Evolutionary conservation across 176 grass and related monocot species (phyloP).

Genomic region (Otatea glauca): DNA sequence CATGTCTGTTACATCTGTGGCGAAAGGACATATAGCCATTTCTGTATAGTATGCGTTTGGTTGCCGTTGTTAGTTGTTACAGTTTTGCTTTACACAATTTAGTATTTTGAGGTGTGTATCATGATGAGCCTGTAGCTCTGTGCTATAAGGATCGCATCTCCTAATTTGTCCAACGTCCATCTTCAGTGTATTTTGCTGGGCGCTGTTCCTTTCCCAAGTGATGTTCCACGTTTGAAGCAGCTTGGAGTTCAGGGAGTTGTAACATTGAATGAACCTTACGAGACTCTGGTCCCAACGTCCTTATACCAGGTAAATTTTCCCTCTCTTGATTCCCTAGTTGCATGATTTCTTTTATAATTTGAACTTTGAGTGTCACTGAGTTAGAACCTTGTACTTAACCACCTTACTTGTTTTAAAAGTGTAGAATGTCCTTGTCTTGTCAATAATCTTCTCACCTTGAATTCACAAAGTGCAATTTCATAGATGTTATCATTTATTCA

Average conservation of each 20-base stretch:
- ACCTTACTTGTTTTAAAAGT: not conserved
- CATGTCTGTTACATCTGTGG: not conserved
- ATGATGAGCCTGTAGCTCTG: not conserved
- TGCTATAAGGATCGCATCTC: not conserved
- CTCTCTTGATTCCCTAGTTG: slow-evolving; percentile 5
- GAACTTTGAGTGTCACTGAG: not conserved
- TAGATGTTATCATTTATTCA: not conserved
- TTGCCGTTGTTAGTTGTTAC: slow-evolving; percentile 34
- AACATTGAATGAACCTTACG: slow-evolving; percentile 90
- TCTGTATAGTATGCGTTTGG: not conserved
- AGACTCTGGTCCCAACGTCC: slow-evolving; percentile 81
- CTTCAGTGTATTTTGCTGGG: slow-evolving; percentile 79
- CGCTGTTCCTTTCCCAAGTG: slow-evolving; percentile 93
- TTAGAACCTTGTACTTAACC: not conserved
- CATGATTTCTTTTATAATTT: slow-evolving; percentile 21
- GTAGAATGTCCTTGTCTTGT: not conserved
- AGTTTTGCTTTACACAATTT: slow-evolving; percentile 17
- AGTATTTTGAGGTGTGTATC: slow-evolving; percentile 2
- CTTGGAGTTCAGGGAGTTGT: slow-evolving; percentile 89
- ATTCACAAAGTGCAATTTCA: not conserved
- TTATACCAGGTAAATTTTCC: slow-evolving; percentile 73
- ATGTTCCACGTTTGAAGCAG: slow-evolving; percentile 73
- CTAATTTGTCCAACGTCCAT: slow-evolving; percentile 33
- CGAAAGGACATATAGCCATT: not conserved
- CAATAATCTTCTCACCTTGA: not conserved